Evolutionary conservation across 2,329 filamentous ascomycete species (phyloP), one percentile per base, ranked within the genome.

Genomic region (Diaporthe australafricana): DNA sequence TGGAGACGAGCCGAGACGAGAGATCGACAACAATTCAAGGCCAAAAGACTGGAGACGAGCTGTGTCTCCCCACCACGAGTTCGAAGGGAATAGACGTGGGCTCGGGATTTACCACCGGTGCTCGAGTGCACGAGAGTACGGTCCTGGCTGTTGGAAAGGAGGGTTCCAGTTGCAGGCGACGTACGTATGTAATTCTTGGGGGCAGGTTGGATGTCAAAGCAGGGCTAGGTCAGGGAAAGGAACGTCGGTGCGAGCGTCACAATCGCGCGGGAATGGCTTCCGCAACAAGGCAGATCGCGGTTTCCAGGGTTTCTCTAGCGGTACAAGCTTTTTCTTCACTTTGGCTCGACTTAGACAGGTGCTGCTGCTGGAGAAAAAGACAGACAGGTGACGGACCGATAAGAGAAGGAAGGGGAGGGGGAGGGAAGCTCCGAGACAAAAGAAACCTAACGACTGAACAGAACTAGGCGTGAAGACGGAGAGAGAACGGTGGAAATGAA

Each of bases 1-100:
- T 22, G 57, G 57, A 63, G 57, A 63, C 57, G 57, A 62, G 57
- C 45, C 57, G 57, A 63, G 57, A 63, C 57, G 57, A 47, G 57
- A 63, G 57, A 63, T 47, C 40, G 57, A 48, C 57, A 63, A 63
- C 57, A 63, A 22, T 35, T 27, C 57, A 47, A 47, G 40, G 57
- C 57, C 22, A 35, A 32, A 63, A 27, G 57, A 35, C 40, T 47
- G 40, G 57, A 48, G 57, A 63, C 57, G 57, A 63, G 40, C 17
- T 63, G 40, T 45, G n/a, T 11, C 47, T 48, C 57, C 57, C 57
- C 57, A 48, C 40, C 27, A 27, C 27, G 57, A 42, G 47, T 40
- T 40, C 25, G 40, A 63, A 47, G 25, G 56, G 12, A 32, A 25
- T 11, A 32, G 40, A 63, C 57, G 40, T 25, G 3, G 20, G 57